Base-by-base conservation (phyloP, 805 yeast species). In the Candida sphagnicola region DNA sequence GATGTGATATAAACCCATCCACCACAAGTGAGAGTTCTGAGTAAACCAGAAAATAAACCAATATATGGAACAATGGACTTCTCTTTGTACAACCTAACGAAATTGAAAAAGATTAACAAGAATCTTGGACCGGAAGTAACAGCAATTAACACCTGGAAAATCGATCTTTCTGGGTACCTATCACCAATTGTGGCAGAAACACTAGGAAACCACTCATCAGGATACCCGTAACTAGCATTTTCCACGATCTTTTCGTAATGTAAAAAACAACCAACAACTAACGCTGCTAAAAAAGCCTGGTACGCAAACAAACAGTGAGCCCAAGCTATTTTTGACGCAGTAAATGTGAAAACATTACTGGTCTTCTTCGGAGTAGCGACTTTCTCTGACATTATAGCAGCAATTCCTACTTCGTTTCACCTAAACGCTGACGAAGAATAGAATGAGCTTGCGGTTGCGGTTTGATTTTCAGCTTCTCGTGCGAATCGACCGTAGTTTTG, bases 1-100 rank as follows among this genome's bases (percentile, higher is more conserved):
- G 96, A 85, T 1, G 99, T 93, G 46, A 93, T 85, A 57, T 93
- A 93, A 5, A 95, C 95, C 97, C 98, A 93, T 10, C 98, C 98
- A 55, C 99, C 99, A 56, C 98, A 93, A 2, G 96, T 83, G 40
- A 93, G 75, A 0, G 99, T 93, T 61, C 99, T 78, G n/a, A 85
- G 38, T 2, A 85, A 43, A n/a, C 99, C 99, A 4, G 78, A 54
- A 2, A 75, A 34, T n/a, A 80, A 43, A 30, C 74, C 73, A 44
- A 70, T 45, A 39, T 54, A 59, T 10, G 77, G 67, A 38, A 65
- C 43, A 42, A 58, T 47, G 0, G 72, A 59, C 34, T 61, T 47
- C 11, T 54, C 45, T 39, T 48, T 64, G 61, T 62, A 62, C 44
- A 71, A 60, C 46, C 78, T 61, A 24, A 85, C 50, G 49, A 75